Base-by-base conservation (phyloP, 495 filamentous ascomycete species). In the Elaphomyces granulatus region DNA sequence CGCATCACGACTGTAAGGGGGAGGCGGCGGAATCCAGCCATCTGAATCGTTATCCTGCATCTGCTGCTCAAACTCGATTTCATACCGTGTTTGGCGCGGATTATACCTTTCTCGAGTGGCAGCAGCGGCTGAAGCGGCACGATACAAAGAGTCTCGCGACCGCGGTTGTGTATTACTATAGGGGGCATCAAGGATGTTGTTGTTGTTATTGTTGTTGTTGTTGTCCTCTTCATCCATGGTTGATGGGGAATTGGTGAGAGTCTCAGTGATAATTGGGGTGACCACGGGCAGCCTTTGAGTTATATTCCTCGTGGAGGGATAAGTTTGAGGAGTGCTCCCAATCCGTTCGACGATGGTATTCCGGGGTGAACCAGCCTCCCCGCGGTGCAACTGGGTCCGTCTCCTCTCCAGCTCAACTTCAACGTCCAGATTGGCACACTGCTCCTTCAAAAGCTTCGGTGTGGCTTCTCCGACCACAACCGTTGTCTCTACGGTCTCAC, bases 11-110 rank as follows among this genome's bases (percentile, higher is more conserved):
- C 75, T 72, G 49, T 94, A 94, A 6, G 85, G 83, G 9, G 87
- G 87, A n/a, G 87, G 87, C 0, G 87, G 87, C 16, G 87, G 82
- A 4, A 87, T 83, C 87, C 87, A 94, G 44, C 87, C 83, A 46
- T 94, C 87, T 3, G 84, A 84, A 51, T 93, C 83, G 43, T 81
- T 87, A 55, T 92, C 84, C 66, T 10, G 77, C 79, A 53, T 82
- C 77, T 18, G 82, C 63, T 17, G 75, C 61, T 42, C 52, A 6
- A 28, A 12, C 20, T 59, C 51, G 34, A 56, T 48, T 42, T 54
- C 47, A 32, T 36, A 54, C 17, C 33, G 51, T 2, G 41, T 36
- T 23, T 52, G 47, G 15, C 49, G 60, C 10, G 56, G 58, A 39
- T 77, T 74, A 43, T 78, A 70, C 15, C 79, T 65, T 19, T 70